These are phyloP conservation scores for Pleurotus cornucopiae DNA, from an alignment of 768 basidiomycete genomes.

Conservation along the genomic window DNA sequence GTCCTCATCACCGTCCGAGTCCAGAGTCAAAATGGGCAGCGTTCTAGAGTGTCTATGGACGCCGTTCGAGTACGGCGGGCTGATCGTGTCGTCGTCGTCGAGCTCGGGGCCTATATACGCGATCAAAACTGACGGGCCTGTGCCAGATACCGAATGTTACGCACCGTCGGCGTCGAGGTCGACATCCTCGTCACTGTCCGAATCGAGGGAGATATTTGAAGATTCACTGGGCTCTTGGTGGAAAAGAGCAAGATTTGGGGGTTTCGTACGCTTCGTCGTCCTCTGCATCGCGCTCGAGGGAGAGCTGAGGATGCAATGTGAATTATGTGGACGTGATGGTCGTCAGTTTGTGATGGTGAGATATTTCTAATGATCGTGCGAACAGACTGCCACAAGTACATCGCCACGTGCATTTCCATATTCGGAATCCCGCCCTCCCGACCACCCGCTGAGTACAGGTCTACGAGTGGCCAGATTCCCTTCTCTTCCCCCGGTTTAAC, in stretches of 20 bases:
- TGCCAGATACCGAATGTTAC: neutral
- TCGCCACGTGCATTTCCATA: too few relatives aligned
- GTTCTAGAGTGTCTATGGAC: neutral
- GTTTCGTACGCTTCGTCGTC: neutral
- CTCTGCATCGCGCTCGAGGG: too few relatives aligned
- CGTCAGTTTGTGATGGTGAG: too few relatives aligned
- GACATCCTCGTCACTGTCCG: neutral
- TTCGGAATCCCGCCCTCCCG: too few relatives aligned
- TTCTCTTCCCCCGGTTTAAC: conserved; percentile 4
- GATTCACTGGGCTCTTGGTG: neutral
- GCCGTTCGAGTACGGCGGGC: neutral
- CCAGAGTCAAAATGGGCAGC: neutral
- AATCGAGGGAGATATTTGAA: neutral
- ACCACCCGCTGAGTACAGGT: neutral
- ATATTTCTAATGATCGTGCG: too few relatives aligned
- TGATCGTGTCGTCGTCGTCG: neutral
- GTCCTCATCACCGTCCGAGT: neutral
- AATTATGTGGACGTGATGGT: too few relatives aligned
- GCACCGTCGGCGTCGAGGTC: neutral
- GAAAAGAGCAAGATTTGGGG: neutral
- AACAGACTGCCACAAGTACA: too few relatives aligned
- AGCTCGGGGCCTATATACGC: neutral
- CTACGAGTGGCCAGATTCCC: neutral
- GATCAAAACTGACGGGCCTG: too few relatives aligned
- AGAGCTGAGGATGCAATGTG: too few relatives aligned